phyloP scores from a whole-genome alignment of 371 early-diverging fungal species.

The Saksenaea oblongispora region DNA sequence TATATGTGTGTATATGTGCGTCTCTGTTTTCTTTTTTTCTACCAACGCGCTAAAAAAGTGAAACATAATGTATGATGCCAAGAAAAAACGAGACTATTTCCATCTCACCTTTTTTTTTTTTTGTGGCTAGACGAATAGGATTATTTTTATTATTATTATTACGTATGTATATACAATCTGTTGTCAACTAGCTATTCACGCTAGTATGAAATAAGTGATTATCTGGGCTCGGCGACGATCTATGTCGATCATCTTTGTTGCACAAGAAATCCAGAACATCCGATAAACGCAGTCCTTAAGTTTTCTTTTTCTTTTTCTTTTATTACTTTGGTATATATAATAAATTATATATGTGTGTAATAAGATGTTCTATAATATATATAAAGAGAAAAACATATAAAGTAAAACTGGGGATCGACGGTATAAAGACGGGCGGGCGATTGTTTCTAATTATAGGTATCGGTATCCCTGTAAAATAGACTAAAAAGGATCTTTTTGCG shows the following conservation, averaged over 20 bases:
- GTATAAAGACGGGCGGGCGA: not conserved
- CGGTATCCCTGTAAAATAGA: conserved; percentile 1
- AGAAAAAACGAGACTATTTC: not conserved
- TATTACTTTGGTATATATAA: too few relatives aligned
- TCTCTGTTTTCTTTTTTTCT: too few relatives aligned
- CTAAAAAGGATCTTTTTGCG: conserved; percentile 3
- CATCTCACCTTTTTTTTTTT: not conserved
- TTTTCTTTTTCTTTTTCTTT: too few relatives aligned
- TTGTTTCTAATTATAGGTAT: not conserved
- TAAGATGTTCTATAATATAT: too few relatives aligned
- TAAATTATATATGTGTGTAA: too few relatives aligned
- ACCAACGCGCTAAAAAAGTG: too few relatives aligned
- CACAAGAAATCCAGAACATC: not conserved
- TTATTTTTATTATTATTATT: not conserved
- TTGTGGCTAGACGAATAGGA: not conserved
- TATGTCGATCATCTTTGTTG: not conserved
- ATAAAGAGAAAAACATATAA: too few relatives aligned
- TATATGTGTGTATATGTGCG: too few relatives aligned
- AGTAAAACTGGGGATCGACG: not conserved
- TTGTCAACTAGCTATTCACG: not conserved
- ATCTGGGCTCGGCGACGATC: not conserved
- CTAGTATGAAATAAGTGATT: not conserved
- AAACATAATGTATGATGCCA: not conserved
- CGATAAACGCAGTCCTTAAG: too few relatives aligned
- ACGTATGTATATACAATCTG: not conserved